These are phyloP conservation scores for Populus simonii DNA, from an alignment of 345 rosid species.

Conservation along the genomic window DNA sequence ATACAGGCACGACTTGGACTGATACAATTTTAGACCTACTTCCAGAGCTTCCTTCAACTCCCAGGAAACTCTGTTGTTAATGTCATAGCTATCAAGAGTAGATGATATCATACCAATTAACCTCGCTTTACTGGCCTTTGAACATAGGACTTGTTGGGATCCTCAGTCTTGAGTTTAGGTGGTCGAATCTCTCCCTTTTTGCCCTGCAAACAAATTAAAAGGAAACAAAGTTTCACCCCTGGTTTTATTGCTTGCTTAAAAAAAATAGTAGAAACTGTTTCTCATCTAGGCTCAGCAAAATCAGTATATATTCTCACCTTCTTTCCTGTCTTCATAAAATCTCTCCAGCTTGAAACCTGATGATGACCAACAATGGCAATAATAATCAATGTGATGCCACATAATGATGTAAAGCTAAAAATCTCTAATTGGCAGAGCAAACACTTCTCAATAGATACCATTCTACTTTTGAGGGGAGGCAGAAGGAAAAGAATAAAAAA, in stretches of 20 bases:
- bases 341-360: constrained; percentile 96
- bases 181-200: constrained; percentile 92
- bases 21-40: not conserved
- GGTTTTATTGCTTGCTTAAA: no score
- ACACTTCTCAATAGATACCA: no score
- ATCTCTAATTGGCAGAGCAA: no score
- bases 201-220: constrained; percentile 37
- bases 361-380: not conserved
- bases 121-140: constrained; percentile 92
- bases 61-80: not conserved
- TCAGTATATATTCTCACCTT: constrained; percentile 51
- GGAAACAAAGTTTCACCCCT: not conserved
- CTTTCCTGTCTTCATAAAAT: constrained; percentile 84
- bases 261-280: not conserved
- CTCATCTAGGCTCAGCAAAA: not conserved
- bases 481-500: no score
- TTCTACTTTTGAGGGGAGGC: no score
- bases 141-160: constrained; percentile 94
- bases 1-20: not conserved
- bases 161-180: constrained; percentile 95
- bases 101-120: constrained; percentile 15
- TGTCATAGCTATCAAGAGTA: not conserved
- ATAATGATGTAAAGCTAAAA: not conserved
- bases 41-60: not conserved
- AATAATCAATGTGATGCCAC: not conserved